Evolutionary conservation across 2,329 filamentous ascomycete species (phyloP), one percentile per base, ranked within the genome.

Genomic region (Alternaria metachromatica): DNA sequence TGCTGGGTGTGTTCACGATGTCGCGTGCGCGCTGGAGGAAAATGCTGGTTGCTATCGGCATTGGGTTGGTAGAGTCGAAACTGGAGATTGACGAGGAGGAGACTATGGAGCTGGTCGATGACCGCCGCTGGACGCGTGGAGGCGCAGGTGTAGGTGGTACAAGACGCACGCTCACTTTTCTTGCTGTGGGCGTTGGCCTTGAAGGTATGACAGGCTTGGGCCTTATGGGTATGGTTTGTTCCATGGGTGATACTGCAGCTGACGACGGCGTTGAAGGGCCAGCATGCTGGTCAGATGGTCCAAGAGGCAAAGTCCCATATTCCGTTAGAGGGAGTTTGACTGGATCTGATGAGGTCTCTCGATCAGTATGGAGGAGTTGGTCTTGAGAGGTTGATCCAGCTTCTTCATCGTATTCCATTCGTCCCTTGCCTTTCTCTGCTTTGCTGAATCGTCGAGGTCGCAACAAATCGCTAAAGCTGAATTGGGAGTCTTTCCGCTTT

Each of bases 341-440:
- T n/a, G 45, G 13, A 12, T 10, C 46, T 11, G 15, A 21, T 20
- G 43, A 44, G 2, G 21, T 6, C n/a, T 21, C 43, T 12, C 20
- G 41, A n/a, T 23, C 5, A 8, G 41, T 12, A 43, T 21, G 20
- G 13, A 45, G 49, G 10, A 18, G 7, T 30, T 58, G 33, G 15
- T 46, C 23, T 20, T 37, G 37, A 44, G 21, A 25, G 12, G 18
- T 6, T 10, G 28, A 15, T n/a, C 23, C 21, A 7, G 21, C 26
- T 25, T 18, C 13, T 15, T 54, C 46, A 0, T 59, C 15, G n/a
- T 25, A 26, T 7, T 43, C 9, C 54, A 53, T 44, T 3, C 50
- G 55, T n/a, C 30, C 18, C n/a, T 65, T 65, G 6, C 63, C 60
- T 33, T 62, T 59, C 30, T 62, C 56, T 46, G 41, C 41, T 46